phyloP scores from a whole-genome alignment of 2,329 filamentous ascomycete genomes.

The Talaromyces rugulosus region DNA sequence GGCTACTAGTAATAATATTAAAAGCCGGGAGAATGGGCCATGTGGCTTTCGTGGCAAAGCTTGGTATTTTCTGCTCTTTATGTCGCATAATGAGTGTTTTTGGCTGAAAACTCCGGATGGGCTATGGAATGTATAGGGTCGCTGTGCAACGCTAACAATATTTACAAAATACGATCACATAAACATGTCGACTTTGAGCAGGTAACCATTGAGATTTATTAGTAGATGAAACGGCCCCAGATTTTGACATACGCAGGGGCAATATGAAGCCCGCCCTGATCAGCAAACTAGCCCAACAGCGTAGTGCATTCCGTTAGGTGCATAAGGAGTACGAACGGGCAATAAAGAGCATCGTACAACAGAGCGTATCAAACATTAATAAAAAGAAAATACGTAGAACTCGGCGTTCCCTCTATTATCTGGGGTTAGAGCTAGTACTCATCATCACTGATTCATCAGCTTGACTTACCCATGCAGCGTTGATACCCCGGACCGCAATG shows the following conservation, averaged over 20 bases:
- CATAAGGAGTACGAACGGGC: not conserved
- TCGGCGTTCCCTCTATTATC: not conserved
- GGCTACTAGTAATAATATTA: not conserved
- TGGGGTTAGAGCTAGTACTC: not conserved
- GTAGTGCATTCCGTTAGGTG: not conserved
- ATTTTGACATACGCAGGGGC: not conserved
- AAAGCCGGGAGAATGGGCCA: not conserved
- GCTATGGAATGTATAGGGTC: not conserved
- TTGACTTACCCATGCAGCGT: not conserved
- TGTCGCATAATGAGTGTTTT: not conserved
- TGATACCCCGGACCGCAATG: not conserved
- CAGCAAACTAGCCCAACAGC: not conserved
- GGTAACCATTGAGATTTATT: not conserved
- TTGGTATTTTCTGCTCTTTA: not conserved
- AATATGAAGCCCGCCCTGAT: not conserved
- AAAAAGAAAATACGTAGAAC: too few species aligned
- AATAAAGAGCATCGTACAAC: not conserved
- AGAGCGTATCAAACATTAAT: not conserved
- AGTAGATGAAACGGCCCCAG: not conserved
- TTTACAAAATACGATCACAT: not conserved
- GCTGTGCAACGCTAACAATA: not conserved
- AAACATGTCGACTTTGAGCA: not conserved
- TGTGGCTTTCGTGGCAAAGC: not conserved
- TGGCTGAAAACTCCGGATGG: not conserved
- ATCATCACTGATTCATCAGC: not conserved